Evolutionary conservation across 805 yeast genomes (phyloP).

Genomic region (Teunomyces funiuensis): DNA sequence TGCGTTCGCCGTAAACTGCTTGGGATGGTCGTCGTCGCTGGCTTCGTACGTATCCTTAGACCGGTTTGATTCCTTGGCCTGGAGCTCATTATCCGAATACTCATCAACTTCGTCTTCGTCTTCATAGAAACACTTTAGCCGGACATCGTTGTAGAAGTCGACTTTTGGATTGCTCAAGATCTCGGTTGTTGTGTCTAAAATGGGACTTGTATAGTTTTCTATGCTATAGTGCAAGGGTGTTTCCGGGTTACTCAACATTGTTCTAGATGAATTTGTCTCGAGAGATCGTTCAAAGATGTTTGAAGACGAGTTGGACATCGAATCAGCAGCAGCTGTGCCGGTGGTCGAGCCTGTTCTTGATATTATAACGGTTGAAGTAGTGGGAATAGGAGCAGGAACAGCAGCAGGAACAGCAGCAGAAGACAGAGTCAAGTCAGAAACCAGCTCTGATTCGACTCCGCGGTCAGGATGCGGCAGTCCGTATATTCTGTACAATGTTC

Average conservation of each 20-base stretch:
- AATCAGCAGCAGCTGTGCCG: not conserved
- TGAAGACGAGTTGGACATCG: slow-evolving; percentile 1
- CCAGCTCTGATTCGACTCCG: not conserved
- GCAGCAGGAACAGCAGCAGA: too few relatives aligned
- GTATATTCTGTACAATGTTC: slow-evolving; percentile 10
- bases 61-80: slow-evolving; percentile 3
- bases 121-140: slow-evolving; percentile 22
- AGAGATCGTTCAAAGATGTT: slow-evolving; percentile 13
- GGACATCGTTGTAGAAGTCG: slow-evolving; percentile 21
- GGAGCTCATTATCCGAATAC: not conserved
- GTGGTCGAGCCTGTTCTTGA: not conserved
- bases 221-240: slow-evolving; percentile 25
- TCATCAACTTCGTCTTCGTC: slow-evolving; percentile 5
- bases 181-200: slow-evolving; percentile 32
- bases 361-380: not conserved
- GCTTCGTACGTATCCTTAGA: not conserved
- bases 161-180: slow-evolving; percentile 27
- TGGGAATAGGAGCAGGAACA: too few relatives aligned
- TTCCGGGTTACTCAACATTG: slow-evolving; percentile 13
- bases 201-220: slow-evolving; percentile 32
- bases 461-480: not conserved
- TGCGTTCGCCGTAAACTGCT: not conserved
- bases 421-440: not conserved
- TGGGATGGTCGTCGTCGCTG: slow-evolving; percentile 5
- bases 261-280: slow-evolving; percentile 8